Base-by-base conservation (phyloP, 257 asterid species). In the Solanum pinnatisectum region DNA sequence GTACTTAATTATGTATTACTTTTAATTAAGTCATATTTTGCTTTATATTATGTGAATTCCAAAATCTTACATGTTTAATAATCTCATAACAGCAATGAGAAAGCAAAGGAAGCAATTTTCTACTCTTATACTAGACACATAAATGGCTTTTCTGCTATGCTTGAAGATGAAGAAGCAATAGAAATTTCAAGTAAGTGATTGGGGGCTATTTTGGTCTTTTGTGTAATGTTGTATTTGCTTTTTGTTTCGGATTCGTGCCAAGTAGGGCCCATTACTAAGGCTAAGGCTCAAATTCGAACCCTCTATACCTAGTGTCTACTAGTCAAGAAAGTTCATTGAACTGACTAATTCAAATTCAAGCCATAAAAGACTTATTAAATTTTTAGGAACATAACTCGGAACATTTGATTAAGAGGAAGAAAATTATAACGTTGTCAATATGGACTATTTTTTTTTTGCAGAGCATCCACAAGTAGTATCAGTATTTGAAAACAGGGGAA, bases 71-170 rank as follows among this genome's bases (percentile, higher is more conserved):
- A 76, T 86, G 32, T 71, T 87, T 32, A 22, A 9, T 20, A 27
- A 63, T 73, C 70, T 89, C 84, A 14, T 33, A 78, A 77, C 89
- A 96, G 98, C 88, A 76, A 83, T 77, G 92, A 91, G 30, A 94
- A 91, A 90, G 98, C 99, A 83, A 92, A 87, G 90, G 93, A 93
- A 70, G 93, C 98, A 56, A 96, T 96, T 33, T 91, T 97, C 42
- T 96, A 97, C 91, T 96, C 99, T 4, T 97, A 96, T 90, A 93
- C 94, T 16, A 93, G 89, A 90, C 94, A 97, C 91, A 96, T 97
- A 83, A 97, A 96, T 93, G 99, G 99, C n/a, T 97, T 97, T 89
- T 98, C 98, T 87, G 99, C 98, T n/a, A 89, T 82, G 35, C 96
- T 97, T 82, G 96, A 92, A 46, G 98, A 94, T 35, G 93, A 92